Conservation (phyloP, 176 grass and related monocot species). For the Raddia guianensis region DNA sequence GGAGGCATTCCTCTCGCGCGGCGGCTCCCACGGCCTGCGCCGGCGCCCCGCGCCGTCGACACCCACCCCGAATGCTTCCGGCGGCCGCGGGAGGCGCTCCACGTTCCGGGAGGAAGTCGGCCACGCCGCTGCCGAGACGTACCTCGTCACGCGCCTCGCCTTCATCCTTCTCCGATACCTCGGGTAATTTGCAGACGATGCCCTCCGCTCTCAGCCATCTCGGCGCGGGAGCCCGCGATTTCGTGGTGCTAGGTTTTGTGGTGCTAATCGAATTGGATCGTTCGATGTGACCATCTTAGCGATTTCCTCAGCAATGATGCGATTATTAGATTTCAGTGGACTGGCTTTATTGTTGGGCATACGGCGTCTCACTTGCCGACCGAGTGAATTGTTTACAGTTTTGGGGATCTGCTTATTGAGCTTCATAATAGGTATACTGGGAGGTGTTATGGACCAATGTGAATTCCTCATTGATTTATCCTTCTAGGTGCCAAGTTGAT, state of each 20-base stretch:
- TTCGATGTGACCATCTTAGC: neutral
- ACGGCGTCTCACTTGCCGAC: neutral
- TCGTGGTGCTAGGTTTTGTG: too few species aligned
- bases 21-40: conserved; percentile 35
- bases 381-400: neutral
- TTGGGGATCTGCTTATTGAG: neutral
- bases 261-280: neutral
- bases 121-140: conserved; percentile 86
- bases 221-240: too few species aligned
- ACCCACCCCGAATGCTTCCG: conserved; percentile 22
- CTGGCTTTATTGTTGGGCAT: neutral
- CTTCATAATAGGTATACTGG: neutral
- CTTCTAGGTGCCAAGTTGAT: neutral
- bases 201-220: neutral
- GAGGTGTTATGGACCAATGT: neutral
- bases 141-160: conserved; percentile 78
- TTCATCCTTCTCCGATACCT: conserved; percentile 86
- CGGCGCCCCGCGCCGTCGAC: neutral
- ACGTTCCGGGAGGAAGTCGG: conserved; percentile 67
- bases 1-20: conserved; percentile 34
- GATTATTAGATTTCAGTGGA: neutral
- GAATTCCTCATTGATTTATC: neutral
- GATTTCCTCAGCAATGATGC: neutral
- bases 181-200: conserved; percentile 46
- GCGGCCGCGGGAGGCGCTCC: conserved; percentile 25